Base-by-base conservation (phyloP, 176 grass and related monocot species). In the Oryza officinalis region DNA sequence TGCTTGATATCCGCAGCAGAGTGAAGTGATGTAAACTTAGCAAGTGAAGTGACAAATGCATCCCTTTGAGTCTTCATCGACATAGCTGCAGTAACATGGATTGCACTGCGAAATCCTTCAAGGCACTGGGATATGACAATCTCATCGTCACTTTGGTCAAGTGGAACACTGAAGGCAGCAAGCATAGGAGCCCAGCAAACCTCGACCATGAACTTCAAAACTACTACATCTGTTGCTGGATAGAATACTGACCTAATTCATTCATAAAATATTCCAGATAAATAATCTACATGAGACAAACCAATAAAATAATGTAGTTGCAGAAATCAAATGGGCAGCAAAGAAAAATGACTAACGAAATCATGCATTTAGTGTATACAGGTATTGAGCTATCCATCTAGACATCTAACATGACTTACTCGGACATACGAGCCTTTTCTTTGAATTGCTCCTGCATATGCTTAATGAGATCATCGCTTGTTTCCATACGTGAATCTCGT, bases 381-480 rank as follows among this genome's bases (percentile, higher is more conserved):
- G 13, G 59, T 32, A 26, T 71, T 49, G 4, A 63, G 13, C 44
- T 86, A 71, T 87, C 68, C 37, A 79, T 83, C 52, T 67, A 78
- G 41, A 23, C 46, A 25, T 64, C 23, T 30, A 67, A 32, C 12
- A 67, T 67, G 61, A 90, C 96, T 96, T 92, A 99, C 96, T 99
- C 96, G 15, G 96, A 94, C 87, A 94, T 99, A 68, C 86, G 96
- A 83, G 96, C 96, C 81, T 99, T 99, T 87, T 99, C 91, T 87
- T 99, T 99, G 75, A 99, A 96, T 72, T 99, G 96, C 71, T 94
- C 93, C 86, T 99, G 96, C 93, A 99, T 96, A 71, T 99, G 93
- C 89, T 91, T 94, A 88, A 99, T 99, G 37, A 92, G 85, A 88
- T 99, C 93, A 92, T 99, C 93, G 59, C 93, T 94, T 9, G 93